These are phyloP conservation scores for Eimeria acervulina DNA, from an alignment of 169 alveolate species.

Conservation along the genomic window DNA sequence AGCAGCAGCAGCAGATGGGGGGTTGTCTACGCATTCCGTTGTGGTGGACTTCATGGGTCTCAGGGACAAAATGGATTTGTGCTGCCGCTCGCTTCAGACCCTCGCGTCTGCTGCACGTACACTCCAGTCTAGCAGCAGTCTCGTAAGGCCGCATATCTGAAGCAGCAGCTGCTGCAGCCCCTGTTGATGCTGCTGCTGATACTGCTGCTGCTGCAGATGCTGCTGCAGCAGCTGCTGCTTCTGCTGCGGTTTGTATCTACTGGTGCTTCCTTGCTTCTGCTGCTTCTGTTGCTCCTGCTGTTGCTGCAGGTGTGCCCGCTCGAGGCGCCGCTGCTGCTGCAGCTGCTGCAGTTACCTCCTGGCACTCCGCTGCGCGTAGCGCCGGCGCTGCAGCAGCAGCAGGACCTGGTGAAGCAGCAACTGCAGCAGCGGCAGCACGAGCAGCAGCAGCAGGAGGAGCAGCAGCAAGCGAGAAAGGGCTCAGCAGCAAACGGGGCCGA, in stretches of 20 bases:
- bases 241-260: too few species aligned
- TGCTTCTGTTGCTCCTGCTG: too few species aligned
- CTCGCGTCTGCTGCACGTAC: slow-evolving; percentile 21
- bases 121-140: slow-evolving; percentile 1
- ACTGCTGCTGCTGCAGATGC: too few species aligned
- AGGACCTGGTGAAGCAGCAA: slow-evolving; percentile 17
- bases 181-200: too few species aligned
- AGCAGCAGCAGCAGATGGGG: too few species aligned
- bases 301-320: slow-evolving; percentile 24
- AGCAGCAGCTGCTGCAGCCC: too few species aligned
- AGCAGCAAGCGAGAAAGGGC: not conserved
- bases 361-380: slow-evolving; percentile 6
- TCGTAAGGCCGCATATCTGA: not conserved
- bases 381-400: slow-evolving; percentile 49
- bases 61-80: slow-evolving; percentile 29
- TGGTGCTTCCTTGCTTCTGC: too few species aligned
- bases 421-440: slow-evolving; percentile 10
- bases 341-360: slow-evolving; percentile 26
- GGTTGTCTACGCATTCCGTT: not conserved
- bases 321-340: slow-evolving; percentile 21
- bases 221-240: too few species aligned
- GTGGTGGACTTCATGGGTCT: slow-evolving; percentile 22
- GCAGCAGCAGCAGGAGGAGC: slow-evolving; percentile 8
- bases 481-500: slow-evolving; percentile 18
- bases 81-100: slow-evolving; percentile 40